These are phyloP conservation scores for Massarina eburnea DNA, from an alignment of 2,329 filamentous ascomycete genomes.

Conservation along the genomic window DNA sequence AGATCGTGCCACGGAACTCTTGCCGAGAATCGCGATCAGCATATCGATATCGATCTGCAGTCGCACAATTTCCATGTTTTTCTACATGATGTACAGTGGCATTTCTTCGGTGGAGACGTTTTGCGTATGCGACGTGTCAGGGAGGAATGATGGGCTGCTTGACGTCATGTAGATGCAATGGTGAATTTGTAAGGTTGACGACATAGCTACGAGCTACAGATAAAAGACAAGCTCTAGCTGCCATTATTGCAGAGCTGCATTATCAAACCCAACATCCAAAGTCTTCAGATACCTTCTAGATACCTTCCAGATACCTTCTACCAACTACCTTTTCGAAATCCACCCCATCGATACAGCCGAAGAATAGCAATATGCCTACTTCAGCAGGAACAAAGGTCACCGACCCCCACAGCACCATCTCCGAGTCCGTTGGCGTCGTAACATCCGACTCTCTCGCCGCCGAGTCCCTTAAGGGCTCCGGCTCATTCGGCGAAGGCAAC, in stretches of 20 bases:
- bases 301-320: not conserved
- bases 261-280: too few species aligned
- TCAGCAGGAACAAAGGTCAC: slow-evolving; percentile 20
- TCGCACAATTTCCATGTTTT: not conserved
- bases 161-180: slow-evolving; percentile 3
- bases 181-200: not conserved
- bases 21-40: not conserved
- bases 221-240: too few species aligned
- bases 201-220: not conserved
- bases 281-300: not conserved
- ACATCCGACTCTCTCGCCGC: slow-evolving; percentile 72
- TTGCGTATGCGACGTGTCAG: too few species aligned
- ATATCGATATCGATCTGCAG: not conserved
- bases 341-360: too few species aligned
- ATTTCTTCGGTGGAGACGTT: not conserved
- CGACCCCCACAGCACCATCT: slow-evolving; percentile 52
- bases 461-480: slow-evolving; percentile 65
- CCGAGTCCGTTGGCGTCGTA: slow-evolving; percentile 66
- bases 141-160: not conserved
- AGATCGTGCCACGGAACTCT: not conserved
- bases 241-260: too few species aligned
- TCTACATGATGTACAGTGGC: not conserved
- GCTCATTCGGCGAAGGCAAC: slow-evolving; percentile 63
- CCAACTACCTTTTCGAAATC: too few species aligned
- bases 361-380: slow-evolving; percentile 11